Base-by-base conservation (phyloP, 106 monocot genomes). In the Acanthochlamys bracteata region DNA sequence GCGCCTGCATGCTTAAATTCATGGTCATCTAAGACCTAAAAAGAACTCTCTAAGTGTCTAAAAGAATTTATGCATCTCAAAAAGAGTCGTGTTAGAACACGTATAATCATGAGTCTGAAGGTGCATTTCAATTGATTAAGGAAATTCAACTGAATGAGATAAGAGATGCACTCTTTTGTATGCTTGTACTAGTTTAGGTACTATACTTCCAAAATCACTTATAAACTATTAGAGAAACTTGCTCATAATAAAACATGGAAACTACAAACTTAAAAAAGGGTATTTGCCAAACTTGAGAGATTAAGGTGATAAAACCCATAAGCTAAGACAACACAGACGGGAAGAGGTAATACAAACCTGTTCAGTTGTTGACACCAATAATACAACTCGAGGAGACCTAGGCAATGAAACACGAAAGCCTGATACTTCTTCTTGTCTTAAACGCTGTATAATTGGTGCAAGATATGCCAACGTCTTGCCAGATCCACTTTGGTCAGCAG, bases 401-500 rank as follows among this genome's bases (percentile, higher is more conserved):
- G 88, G 42, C 21, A 59, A 79, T 22, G 90, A 76, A 82, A 73
- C 78, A 42, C 68, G 56, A 24, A 86, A 40, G 26, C 83, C 98
- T 7, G 66, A 25, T 39, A 82, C 43, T 80, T 99, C 98, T 66
- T 92, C 88, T 76, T 84, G 84, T 63, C 88, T 81, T 41, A 92
- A 41, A 26, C 76, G 64, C 53, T 98, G 98, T 66, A 98, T 72
- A 42, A 79, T 67, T 27, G 98, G 96, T 25, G 76, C 75, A 66
- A 99, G 88, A 67, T 99, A 99, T 15, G 92, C 92, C 61, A 99
- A 53, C 22, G 98, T 99, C 65, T 99, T 99, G 9, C 98, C 98
- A 21, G 92, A 99, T 67, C 92, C 92, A 79, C 91, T 98, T 79
- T 98, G 98, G 69, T 92, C 98, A 24, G 91, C 85, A n/a, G n/a